Evolutionary conservation across 208 protist species (phyloP).

Genomic region (Chromosphaera perkinsii): DNA sequence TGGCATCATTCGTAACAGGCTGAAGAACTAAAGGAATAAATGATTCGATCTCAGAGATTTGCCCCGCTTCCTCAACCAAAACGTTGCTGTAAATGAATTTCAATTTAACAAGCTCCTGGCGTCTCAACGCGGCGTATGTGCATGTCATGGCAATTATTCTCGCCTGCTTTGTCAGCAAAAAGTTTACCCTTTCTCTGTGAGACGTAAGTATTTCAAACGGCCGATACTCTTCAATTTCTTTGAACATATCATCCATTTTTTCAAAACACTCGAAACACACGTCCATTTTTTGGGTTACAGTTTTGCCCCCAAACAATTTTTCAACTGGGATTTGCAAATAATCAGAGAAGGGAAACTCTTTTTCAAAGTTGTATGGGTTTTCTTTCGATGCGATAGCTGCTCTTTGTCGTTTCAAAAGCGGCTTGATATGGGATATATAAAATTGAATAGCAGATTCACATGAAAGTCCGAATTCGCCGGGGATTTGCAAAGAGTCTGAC

Average conservation of each 20-base stretch:
- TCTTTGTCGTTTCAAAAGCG: no score
- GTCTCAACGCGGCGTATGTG: slow-evolving; percentile 76
- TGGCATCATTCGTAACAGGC: slow-evolving; percentile 18
- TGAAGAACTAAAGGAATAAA: slow-evolving; percentile 80
- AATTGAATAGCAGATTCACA: neutral
- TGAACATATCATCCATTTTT: slow-evolving; percentile 63
- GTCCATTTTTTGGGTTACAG: neutral
- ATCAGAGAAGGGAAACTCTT: no score
- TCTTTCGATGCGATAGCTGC: no score
- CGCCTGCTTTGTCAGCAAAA: slow-evolving; percentile 74
- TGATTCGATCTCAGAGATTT: slow-evolving; percentile 79
- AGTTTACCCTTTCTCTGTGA: slow-evolving; percentile 64
- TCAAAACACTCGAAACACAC: slow-evolving; percentile 43
- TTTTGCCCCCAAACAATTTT: no score
- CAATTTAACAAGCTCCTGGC: slow-evolving; percentile 42
- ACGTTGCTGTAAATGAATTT: slow-evolving; percentile 78
- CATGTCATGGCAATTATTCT: slow-evolving; percentile 82
- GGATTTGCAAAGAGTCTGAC: neutral
- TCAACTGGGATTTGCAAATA: no score
- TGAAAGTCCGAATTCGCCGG: neutral
- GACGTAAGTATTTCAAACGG: slow-evolving; percentile 72
- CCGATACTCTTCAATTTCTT: slow-evolving; percentile 63
- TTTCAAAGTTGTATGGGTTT: no score
- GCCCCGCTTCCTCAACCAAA: slow-evolving; percentile 77
- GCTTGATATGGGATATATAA: neutral